Evolutionary conservation across 176 grass and related monocot species (phyloP).

Genomic region (Carex parvula): DNA sequence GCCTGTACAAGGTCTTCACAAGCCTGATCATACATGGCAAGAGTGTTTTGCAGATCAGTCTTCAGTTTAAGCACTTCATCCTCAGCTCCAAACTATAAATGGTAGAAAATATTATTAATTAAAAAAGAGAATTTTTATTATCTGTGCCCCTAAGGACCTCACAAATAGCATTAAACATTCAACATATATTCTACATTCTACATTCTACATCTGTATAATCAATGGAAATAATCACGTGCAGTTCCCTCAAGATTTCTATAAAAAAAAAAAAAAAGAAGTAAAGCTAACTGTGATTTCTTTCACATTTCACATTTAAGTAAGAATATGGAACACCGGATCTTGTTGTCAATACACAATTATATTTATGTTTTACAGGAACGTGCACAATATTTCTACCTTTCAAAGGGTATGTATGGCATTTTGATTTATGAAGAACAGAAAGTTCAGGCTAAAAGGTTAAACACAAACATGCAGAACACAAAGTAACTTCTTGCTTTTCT

Average conservation of each 20-base stretch:
- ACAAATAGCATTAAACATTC: neutral
- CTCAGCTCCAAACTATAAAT: constrained; percentile 44
- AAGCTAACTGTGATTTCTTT: neutral
- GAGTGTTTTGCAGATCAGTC: constrained; percentile 51
- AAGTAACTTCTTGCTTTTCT: neutral
- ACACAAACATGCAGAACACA: neutral
- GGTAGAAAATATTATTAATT: neutral
- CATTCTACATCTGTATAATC: neutral
- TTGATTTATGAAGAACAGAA: neutral
- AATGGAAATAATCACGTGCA: neutral
- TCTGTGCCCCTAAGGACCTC: neutral
- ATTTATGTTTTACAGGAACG: neutral
- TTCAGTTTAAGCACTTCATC: constrained; percentile 58
- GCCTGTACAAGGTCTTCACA: constrained; percentile 55
- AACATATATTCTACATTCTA: neutral
- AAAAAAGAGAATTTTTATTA: neutral
- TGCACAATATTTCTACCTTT: neutral
- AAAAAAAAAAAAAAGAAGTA: neutral
- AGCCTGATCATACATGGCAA: constrained; percentile 47
- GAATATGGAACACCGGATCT: neutral
- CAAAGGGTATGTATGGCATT: neutral
- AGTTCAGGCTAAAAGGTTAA: neutral
- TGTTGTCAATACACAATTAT: neutral
- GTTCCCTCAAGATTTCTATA: neutral
- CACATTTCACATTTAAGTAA: neutral